Evolutionary conservation across 768 basidiomycete species (phyloP).

Genomic region (Trametes coccinea): DNA sequence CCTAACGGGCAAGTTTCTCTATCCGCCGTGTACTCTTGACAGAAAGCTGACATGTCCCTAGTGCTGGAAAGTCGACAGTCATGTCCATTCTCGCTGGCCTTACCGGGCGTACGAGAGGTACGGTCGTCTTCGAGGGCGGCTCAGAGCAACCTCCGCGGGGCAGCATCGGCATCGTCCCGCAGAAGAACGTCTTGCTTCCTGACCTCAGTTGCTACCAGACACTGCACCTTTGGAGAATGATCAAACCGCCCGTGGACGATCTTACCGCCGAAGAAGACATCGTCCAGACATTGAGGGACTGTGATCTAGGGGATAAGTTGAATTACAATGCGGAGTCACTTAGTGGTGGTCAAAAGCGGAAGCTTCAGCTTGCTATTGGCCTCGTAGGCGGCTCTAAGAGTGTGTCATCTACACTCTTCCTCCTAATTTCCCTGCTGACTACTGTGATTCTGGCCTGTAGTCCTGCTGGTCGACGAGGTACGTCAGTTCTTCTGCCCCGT

Average conservation of each 20-base stretch:
- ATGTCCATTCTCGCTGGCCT: constrained; percentile 68
- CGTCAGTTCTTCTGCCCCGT: no score
- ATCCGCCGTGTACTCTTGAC: no score
- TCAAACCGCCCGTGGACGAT: constrained; percentile 37
- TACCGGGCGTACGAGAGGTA: constrained; percentile 56
- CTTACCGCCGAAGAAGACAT: constrained; percentile 55
- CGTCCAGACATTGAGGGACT: constrained; percentile 66
- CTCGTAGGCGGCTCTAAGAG: constrained; percentile 74
- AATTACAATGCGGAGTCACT: constrained; percentile 62
- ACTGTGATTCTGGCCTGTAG: neutral
- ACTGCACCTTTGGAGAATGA: constrained; percentile 46
- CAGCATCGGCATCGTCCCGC: constrained; percentile 73
- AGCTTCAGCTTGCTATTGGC: constrained; percentile 81
- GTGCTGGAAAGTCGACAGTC: constrained; percentile 76
- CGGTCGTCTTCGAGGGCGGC: constrained; percentile 56
- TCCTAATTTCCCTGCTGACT: no score
- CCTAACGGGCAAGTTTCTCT: constrained; percentile 55
- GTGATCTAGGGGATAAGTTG: constrained; percentile 69
- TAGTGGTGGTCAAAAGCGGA: constrained; percentile 81
- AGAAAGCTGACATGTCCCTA: constrained; percentile 27
- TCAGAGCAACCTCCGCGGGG: constrained; percentile 56
- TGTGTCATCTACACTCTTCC: constrained; percentile 33
- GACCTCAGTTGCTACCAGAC: constrained; percentile 78
- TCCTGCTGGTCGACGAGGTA: constrained; percentile 32
- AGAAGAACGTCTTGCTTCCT: constrained; percentile 80